phyloP scores from a whole-genome alignment of 1,139 yeast species.

The Geotrichum restrictum region DNA sequence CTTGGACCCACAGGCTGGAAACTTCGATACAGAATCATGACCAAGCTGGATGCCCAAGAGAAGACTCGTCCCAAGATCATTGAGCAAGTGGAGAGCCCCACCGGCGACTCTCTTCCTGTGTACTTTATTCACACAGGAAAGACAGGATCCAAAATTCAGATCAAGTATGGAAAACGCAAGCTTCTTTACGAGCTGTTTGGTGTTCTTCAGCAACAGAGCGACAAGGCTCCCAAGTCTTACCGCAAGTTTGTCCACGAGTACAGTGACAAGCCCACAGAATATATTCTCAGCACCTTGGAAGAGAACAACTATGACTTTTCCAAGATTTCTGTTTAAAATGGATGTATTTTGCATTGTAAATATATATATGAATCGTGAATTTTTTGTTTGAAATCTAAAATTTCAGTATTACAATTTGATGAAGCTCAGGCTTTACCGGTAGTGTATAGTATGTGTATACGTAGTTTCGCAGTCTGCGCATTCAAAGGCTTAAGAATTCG shows the following conservation, averaged over 20 bases:
- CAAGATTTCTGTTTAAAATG: constrained; percentile 15
- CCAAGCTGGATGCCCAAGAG: constrained; percentile 35
- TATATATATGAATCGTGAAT: no score
- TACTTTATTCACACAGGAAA: constrained; percentile 46
- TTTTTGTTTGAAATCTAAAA: no score
- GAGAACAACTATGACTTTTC: constrained; percentile 23
- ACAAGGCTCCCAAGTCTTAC: constrained; percentile 46
- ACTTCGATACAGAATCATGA: constrained; percentile 68
- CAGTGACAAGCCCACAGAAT: constrained; percentile 43
- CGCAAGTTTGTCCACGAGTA: constrained; percentile 46
- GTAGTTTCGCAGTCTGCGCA: no score
- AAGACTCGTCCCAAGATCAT: constrained; percentile 27
- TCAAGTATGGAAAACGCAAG: constrained; percentile 62
- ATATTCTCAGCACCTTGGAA: constrained; percentile 42
- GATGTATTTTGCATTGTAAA: constrained; percentile 9
- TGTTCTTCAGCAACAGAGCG: constrained; percentile 45
- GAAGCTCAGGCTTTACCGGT: no score
- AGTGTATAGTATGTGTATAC: no score
- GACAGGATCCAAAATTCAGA: constrained; percentile 45
- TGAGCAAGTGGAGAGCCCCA: constrained; percentile 18
- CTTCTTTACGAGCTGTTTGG: constrained; percentile 55
- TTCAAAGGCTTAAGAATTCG: no score
- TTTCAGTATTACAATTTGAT: no score
- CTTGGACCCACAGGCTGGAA: constrained; percentile 91
- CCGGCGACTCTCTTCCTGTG: constrained; percentile 40